Percentiles rank a stretch among this genome's conserved stretches.
phyloP scores from a whole-genome alignment of 805 yeast species.

The Spathaspora girioi region DNA sequence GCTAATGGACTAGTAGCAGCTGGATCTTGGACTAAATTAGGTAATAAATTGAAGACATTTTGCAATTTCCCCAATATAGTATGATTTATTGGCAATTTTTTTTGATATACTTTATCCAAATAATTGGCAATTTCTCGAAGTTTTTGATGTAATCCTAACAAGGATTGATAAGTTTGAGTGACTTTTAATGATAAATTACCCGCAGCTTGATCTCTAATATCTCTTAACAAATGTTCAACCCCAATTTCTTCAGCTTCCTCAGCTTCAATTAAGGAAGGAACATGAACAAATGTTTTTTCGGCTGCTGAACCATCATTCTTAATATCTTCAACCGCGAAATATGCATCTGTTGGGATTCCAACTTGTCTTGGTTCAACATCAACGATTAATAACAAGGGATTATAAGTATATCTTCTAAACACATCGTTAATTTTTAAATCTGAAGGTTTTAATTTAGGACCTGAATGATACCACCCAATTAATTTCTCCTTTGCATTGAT shows the following conservation, averaged over 20 bases:
- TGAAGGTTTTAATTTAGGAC: slow-evolving; percentile 84
- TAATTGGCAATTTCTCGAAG: slow-evolving; percentile 75
- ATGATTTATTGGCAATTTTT: slow-evolving; percentile 82
- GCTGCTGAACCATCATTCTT: slow-evolving; percentile 94
- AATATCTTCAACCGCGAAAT: slow-evolving; percentile 89
- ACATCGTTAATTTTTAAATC: slow-evolving; percentile 88
- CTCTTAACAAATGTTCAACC: slow-evolving; percentile 92
- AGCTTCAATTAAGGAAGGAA: slow-evolving; percentile 90
- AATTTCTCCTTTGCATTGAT: slow-evolving; percentile 95
- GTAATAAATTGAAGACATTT: slow-evolving; percentile 89
- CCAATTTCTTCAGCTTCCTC: slow-evolving; percentile 99
- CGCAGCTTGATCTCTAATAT: slow-evolving; percentile 94
- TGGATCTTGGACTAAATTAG: slow-evolving; percentile 51
- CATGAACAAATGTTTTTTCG: slow-evolving; percentile 87
- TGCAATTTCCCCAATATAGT: slow-evolving; percentile 88
- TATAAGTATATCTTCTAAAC: slow-evolving; percentile 75
- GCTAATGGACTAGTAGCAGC: slow-evolving; percentile 52
- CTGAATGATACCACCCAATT: slow-evolving; percentile 99
- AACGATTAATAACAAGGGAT: slow-evolving; percentile 83
- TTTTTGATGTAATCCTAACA: slow-evolving; percentile 80
- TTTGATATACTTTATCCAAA: slow-evolving; percentile 66
- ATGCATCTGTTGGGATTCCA: slow-evolving; percentile 95
- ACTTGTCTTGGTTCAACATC: slow-evolving; percentile 83
- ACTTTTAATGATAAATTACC: slow-evolving; percentile 85
- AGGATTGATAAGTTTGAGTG: slow-evolving; percentile 84